Percentiles rank a stretch among this genome's conserved stretches.
Evolutionary conservation across 192 early-diverging fungal species (phyloP).

Genomic region (Backusella mclennaniae): DNA sequence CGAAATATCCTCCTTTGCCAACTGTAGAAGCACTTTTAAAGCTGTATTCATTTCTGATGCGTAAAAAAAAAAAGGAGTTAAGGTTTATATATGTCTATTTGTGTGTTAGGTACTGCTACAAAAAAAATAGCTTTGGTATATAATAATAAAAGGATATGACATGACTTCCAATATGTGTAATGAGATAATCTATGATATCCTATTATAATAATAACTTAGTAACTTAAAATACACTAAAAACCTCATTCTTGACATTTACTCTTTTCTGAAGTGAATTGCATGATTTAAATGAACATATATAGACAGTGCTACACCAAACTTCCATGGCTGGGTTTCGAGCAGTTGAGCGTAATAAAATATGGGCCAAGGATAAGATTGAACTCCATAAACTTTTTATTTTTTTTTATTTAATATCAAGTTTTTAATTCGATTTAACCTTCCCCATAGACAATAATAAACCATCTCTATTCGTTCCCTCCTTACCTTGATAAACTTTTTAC

Average conservation of each 20-base stretch:
- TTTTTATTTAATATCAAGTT: not conserved
- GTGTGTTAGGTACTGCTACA: not conserved
- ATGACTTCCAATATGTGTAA: slow-evolving; percentile 77
- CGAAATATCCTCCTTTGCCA: slow-evolving; percentile 47
- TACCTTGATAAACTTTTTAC: slow-evolving; percentile 46
- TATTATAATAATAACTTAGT: slow-evolving; percentile 11
- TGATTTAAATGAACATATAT: slow-evolving; percentile 49
- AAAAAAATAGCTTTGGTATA: not conserved
- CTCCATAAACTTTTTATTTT: slow-evolving; percentile 40
- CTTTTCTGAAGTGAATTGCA: slow-evolving; percentile 72
- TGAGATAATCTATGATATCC: slow-evolving; percentile 75
- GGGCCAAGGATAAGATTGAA: slow-evolving; percentile 55
- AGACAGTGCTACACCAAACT: slow-evolving; percentile 44
- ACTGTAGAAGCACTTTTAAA: slow-evolving; percentile 48
- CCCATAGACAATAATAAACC: not conserved
- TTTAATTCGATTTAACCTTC: not conserved
- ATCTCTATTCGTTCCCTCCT: not conserved
- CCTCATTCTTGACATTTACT: slow-evolving; percentile 11
- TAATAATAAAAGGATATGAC: slow-evolving; percentile 33
- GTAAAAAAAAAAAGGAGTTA: slow-evolving; percentile 8
- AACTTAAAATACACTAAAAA: not conserved
- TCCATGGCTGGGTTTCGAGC: slow-evolving; percentile 42
- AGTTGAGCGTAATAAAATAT: slow-evolving; percentile 57
- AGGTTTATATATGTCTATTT: slow-evolving; percentile 6
- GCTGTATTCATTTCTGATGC: slow-evolving; percentile 63